Evolutionary conservation across 164 flowering plant genomes (phyloP), one percentile per base, ranked within the genome.

Genomic region (Magnolia sinica): DNA sequence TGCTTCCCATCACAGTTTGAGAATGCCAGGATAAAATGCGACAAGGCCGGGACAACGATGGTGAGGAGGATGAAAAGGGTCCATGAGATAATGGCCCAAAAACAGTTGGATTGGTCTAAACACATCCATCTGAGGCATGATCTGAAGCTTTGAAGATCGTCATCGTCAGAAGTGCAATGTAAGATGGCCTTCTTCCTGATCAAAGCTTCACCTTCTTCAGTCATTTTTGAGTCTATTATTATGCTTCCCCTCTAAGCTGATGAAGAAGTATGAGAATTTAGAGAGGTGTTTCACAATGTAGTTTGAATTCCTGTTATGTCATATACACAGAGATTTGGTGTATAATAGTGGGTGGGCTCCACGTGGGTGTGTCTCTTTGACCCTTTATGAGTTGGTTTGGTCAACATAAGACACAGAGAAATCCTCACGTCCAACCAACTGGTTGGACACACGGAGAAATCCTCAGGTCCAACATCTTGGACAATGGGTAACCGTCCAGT

Each of bases 71-170:
- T 24, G 80, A 93, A 95, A 61, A 93, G 73, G 51, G 82, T 76
- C 97, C 98, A 95, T 1, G 98, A 92, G 11, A 95, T 79, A 14
- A 69, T 72, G 10, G 92, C 81, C 27, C 82, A 75, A 74, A 77
- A 79, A 0, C 63, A 7, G 58, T 49, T 81, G n/a, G 96, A 89
- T 74, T 95, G 99, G 73, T 95, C 99, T 3, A 95, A 92, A 81
- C 98, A 93, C 90, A 95, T 86, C 91, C 93, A 95, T 70, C 82
- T 71, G 4, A 95, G 88, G 74, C 89, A 93, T 1, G 91, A 81
- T 23, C 99, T 75, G 82, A 93, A 93, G 82, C 88, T 82, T n/a
- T 74, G 81, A 0, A 93, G 79, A 78, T 92, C 99, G 74, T 95
- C 99, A 50, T 78, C 68, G 13, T 13, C 23, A 1, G 68, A 22